Evolutionary conservation across 441 rosid species (phyloP), one percentile per base, ranked within the genome.

Genomic region (Brassica hybrid): DNA sequence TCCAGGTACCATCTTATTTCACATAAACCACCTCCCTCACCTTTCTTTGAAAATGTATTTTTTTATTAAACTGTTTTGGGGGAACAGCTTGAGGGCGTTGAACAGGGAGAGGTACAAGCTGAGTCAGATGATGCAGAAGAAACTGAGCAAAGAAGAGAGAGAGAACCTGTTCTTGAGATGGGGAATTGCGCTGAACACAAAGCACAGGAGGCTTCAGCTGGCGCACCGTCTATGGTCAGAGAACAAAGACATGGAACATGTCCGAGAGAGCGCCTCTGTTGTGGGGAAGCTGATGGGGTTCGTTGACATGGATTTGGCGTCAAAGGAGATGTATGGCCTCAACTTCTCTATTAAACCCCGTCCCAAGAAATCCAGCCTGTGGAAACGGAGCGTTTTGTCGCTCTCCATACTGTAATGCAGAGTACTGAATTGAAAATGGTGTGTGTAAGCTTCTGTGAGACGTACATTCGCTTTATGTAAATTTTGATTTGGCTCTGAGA

Each of bases 241-340:
- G 77, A 71, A 85, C 27, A 78, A 83, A 67, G 93, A 89, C 80
- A 76, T 86, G 87, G 85, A 90, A 32, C 97, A 96, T 73, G 72
- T 90, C 38, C 69, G 84, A 7, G 87, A 92, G 82, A 94, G 98
- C 60, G 97, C 99, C 34, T 48, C 87, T 9, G 80, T 91, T 16
- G 87, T 94, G 13, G 93, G 91, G 19, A 94, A 86, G 86, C 88
- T 96, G 58, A 84, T 92, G 67, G 88, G 89, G 63, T 88, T 90
- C 75, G 73, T 82, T 56, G 94, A 84, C 76, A 90, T 86, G 45
- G 88, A 87, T 77, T 83, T 86, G 73, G 83, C 90, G 10, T 84
- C 88, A 74, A 91, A 85, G 80, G 94, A 90, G 79, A 87, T 92
- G 91, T 90, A 84, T 62, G 94, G 97, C 14, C 94, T 92, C 72